These are phyloP conservation scores for Chromosphaera perkinsii DNA, from an alignment of 208 protist species.

Conservation along the genomic window DNA sequence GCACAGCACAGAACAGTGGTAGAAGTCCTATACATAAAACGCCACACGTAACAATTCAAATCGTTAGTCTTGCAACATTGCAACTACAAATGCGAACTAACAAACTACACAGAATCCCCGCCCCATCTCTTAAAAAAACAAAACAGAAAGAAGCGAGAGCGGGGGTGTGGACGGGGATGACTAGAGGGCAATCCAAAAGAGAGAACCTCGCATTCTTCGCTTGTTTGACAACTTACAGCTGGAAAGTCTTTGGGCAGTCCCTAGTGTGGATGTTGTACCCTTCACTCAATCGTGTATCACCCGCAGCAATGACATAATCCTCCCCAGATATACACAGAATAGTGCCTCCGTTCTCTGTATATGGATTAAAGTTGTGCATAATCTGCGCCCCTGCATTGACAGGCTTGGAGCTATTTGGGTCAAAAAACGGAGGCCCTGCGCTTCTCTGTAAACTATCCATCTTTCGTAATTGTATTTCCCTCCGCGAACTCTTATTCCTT, in stretches of 20 bases:
- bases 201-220: background rate
- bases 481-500: no score
- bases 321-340: constrained; percentile 86
- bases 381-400: no score
- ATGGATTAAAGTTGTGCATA: constrained; percentile 9
- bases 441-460: no score
- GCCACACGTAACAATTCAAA: no score
- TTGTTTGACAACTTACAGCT: constrained; percentile 64
- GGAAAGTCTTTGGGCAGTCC: constrained; percentile 80
- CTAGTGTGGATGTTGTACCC: constrained; percentile 93
- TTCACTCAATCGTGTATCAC: constrained; percentile 91
- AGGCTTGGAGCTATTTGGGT: no score
- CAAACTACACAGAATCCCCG: no score
- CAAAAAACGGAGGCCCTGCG: no score
- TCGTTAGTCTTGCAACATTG: no score
- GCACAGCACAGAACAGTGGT: background rate
- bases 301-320: constrained; percentile 91
- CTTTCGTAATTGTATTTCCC: no score
- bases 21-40: background rate
- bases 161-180: background rate
- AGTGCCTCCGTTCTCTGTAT: constrained; percentile 52
- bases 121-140: no score
- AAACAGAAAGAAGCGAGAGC: background rate
- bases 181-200: background rate
- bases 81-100: no score